phyloP scores from a whole-genome alignment of 495 filamentous ascomycete genomes.

The Hyaloscypha variabilis region DNA sequence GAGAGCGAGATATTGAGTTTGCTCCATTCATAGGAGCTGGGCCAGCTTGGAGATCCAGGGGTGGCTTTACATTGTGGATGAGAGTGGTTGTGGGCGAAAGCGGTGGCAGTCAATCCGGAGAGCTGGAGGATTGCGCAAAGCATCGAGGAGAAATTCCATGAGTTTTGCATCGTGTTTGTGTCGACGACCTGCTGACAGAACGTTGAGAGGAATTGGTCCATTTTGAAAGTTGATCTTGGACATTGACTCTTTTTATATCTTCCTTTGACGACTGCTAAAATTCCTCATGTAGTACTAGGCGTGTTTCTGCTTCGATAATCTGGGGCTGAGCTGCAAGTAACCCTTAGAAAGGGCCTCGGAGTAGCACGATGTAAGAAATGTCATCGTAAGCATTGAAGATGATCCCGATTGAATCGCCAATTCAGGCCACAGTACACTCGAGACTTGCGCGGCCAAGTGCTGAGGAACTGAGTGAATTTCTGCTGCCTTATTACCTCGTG shows the following conservation, averaged over 20 bases:
- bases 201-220: not conserved
- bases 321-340: not conserved
- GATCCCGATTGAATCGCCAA: not conserved
- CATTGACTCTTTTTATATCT: not conserved
- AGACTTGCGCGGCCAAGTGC: not conserved
- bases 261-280: too few species aligned
- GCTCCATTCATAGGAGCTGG: conserved; percentile 44
- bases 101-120: not conserved
- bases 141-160: not conserved
- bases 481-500: not conserved
- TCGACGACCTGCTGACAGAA: not conserved
- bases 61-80: conserved; percentile 48
- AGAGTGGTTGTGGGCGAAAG: not conserved
- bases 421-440: not conserved
- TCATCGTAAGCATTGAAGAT: not conserved
- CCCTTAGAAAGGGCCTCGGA: not conserved
- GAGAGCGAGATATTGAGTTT: conserved; percentile 47
- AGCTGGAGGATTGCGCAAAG: conserved; percentile 15
- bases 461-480: not conserved
- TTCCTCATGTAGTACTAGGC: not conserved
- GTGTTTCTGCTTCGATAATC: not conserved
- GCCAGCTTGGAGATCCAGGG: conserved; percentile 51
- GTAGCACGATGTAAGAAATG: not conserved
- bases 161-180: not conserved
- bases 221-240: not conserved